Base-by-base conservation (phyloP, 371 early-diverging fungal genomes). In the Nematocida ironsii region DNA sequence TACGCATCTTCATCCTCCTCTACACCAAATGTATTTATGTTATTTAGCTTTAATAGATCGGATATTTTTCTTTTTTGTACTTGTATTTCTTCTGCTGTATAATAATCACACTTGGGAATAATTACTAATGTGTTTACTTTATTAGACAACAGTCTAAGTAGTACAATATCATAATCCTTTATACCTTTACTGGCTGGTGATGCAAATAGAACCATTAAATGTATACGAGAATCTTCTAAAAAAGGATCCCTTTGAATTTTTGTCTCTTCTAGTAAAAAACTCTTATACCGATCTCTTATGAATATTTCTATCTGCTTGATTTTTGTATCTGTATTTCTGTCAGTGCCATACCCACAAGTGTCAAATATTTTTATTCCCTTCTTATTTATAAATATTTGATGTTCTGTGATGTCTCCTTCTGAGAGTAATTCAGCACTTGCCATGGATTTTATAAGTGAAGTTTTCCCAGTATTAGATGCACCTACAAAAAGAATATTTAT, bases 91-190 rank as follows among this genome's bases (percentile, higher is more conserved):
- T 66, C 64, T 7, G 54, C 20, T 7, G 71, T 84, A 45, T 84
- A 54, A 23, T 84, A 85, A 82, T 88, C 88, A 3, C 84, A 72
- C 67, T 88, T 88, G 13, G 84, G 82, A 67, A 88, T 83, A 25
- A 88, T 83, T n/a, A 84, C 82, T 42, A 88, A 80, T 16, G 84
- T 80, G 73, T 88, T 88, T 2, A 85, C 86, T 23, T 83, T 56
- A 7, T 64, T 56, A 27, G 76, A 23, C 13, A 85, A 64, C 42
- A 72, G 83, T 55, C 76, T 71, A 11, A 88, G 82, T 69, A 88
- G 85, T 45, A 23, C 47, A n/a, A 86, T 64, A 67, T 88, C 88
- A 45, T 69, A 72, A 33, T 83, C 66, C 64, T 83, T 88, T 6
- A 88, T 73, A 13, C 86, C 86, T 39, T 68, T 48, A 16, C 60